Evolutionary conservation across 225 moss, liverwort and hornwort species (phyloP), one percentile per base, ranked within the genome.

Genomic region (Polytrichum formosum): DNA sequence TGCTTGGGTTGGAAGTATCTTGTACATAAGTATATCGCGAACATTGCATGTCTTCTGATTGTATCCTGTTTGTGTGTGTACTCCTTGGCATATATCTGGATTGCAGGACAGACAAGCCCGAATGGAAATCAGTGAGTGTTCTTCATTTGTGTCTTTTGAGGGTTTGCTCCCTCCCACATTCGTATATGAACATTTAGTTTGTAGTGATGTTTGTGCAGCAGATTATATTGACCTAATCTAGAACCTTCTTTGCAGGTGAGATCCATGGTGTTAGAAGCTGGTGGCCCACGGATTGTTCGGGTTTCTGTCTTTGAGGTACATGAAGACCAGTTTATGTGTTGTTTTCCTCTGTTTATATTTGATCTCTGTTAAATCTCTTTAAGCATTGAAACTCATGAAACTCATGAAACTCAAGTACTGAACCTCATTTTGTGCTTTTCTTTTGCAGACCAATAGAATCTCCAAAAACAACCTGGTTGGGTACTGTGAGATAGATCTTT

Each of bases 81-180:
- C 61, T 37, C 30, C 56, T 80, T 55, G 65, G 37, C 73, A 67
- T 79, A 79, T 75, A 76, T 73, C 55, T 72, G 61, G 66, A 61
- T 81, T 81, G 67, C 94, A 97, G 97, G 66, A 92, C 97, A 74
- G 88, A 97, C 78, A 92, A 92, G 82, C 97, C 97, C 22, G 76
- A 83, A 75, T 97, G 97, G 97, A 92, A 84, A 74, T 90, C 93
- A 72, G 96, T 96, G 68, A 83, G 83, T 83, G 65, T 59, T 81
- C 26, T 56, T 37, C 62, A 46, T 46, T 46, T 46, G 46, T 46
- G 46, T 13, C 46, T 55, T 26, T 10, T 33, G 37, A 65, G 25
- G 31, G 28, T 28, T 20, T 61, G 13, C 35, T 35, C 33, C 2
- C 7, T 33, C 2, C 35, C 9, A 35, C 7, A 55, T 55, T 21